Evolutionary conservation across 192 early-diverging fungal species (phyloP), one percentile per base, ranked within the genome.

Genomic region (Polychytrium aggregatum): DNA sequence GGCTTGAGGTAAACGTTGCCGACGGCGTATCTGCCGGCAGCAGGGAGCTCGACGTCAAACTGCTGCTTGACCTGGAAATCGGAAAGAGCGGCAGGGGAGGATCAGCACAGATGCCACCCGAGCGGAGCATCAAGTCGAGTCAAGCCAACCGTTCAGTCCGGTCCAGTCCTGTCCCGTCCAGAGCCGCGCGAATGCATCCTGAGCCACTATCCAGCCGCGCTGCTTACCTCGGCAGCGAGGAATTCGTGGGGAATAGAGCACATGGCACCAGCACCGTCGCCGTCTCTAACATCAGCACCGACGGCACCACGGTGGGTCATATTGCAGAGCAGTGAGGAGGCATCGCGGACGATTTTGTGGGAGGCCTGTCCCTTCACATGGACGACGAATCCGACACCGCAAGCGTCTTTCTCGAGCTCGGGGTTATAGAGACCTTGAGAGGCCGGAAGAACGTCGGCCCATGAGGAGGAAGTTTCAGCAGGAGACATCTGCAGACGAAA

Each of bases 261-360:
- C 95, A 98, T 98, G 39, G 95, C 84, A 46, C 95, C 95, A n/a
- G 92, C 92, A 55, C 92, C 95, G 67, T 98, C 95, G 52, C 95
- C 95, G 59, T 98, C 95, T 25, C 92, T 82, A 42, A 82, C 78
- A 60, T 96, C 91, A 35, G 92, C 88, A 46, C 88, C 88, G 5
- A 82, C 81, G 13, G 92, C 95, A 56, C 95, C 95, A 52, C 95
- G 82, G 69, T 98, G 95, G 47, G 90, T 92, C 95, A 98, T 98
- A 73, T 98, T 96, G 79, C 92, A 95, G 29, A 98, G 83, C 56
- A 98, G 79, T 60, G 71, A 70, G 52, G 82, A 74, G 10, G 91
- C 92, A 71, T 98, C 86, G 48, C 74, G 82, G 36, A 98, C 81
- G 52, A 96, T 85, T 53, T 80, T 76, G 78, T 98, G 89, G 10